A percentile compares a stretch with the other conserved stretches of the same genome.
Conservation (phyloP, 75 land plant species). For the Gnetum montanum region DNA sequence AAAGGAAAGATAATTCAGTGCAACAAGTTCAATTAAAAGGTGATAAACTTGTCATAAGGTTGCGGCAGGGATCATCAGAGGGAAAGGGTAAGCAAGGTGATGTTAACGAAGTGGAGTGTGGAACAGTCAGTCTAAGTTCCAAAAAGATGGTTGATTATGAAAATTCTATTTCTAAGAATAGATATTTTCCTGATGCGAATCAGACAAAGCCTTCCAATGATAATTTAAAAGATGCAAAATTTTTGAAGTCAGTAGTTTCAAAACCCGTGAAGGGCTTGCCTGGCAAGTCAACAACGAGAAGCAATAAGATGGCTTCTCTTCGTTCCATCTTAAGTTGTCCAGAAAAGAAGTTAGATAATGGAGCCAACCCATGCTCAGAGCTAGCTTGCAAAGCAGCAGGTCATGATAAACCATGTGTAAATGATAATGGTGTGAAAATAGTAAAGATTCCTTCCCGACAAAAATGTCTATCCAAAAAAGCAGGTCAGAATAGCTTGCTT, state of each 20-base stretch:
- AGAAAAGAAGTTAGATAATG: slow-evolving; percentile 8
- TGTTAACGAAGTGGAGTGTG: background rate
- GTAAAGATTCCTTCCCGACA: background rate
- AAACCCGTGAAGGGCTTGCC: background rate
- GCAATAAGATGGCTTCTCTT: slow-evolving; percentile 38
- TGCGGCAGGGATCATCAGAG: slow-evolving; percentile 13
- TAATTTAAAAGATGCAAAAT: background rate
- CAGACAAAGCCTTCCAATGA: background rate
- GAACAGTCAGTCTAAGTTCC: background rate
- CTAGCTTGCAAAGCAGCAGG: no score
- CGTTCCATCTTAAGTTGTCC: slow-evolving; percentile 29
- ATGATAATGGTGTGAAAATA: slow-evolving; percentile 2
- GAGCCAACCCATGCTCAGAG: no score
- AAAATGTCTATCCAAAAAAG: slow-evolving; percentile 4
- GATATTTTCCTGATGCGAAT: background rate
- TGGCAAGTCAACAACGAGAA: slow-evolving; percentile 4
- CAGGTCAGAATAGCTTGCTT: background rate
- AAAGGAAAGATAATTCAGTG: slow-evolving; percentile 3
- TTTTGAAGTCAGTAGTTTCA: background rate
- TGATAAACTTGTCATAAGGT: slow-evolving; percentile 24
- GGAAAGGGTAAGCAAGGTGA: slow-evolving; percentile 10
- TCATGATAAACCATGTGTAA: slow-evolving; percentile 1
- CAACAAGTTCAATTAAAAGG: slow-evolving; percentile 10
- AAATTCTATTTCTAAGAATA: background rate
- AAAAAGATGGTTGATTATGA: slow-evolving; percentile 1